Conservation (phyloP, 2,329 filamentous ascomycete species). For the Mollisiaceae sp. region DNA sequence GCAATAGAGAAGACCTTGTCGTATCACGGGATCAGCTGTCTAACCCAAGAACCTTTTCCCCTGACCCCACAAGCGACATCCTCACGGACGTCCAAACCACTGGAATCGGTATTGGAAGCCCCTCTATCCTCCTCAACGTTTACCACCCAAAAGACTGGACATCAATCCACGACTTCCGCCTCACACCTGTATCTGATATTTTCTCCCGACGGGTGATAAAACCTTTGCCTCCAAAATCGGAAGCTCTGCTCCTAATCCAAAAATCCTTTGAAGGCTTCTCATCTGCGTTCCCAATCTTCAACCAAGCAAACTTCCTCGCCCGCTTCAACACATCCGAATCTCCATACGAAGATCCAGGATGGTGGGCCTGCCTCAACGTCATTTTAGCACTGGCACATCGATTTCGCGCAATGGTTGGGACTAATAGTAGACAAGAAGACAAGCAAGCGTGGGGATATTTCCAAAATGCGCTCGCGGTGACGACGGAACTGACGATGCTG, state of each 20-base stretch:
- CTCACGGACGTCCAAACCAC: not conserved
- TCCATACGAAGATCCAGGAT: conserved; percentile 27
- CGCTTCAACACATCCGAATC: conserved; percentile 21
- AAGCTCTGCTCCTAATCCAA: conserved; percentile 26
- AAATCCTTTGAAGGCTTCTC: conserved; percentile 28
- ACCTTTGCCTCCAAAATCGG: conserved; percentile 21
- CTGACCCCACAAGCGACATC: not conserved
- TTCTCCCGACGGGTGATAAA: conserved; percentile 25
- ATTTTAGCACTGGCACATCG: conserved; percentile 34
- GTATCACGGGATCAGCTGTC: not conserved
- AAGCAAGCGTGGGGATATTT: conserved; percentile 31
- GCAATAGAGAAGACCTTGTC: not conserved
- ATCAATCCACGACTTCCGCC: not conserved
- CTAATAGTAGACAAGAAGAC: conserved; percentile 18
- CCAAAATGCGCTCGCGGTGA: conserved; percentile 29
- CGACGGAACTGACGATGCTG: conserved; percentile 26
- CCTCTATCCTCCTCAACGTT: not conserved
- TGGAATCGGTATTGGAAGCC: not conserved
- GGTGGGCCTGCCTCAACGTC: conserved; percentile 39
- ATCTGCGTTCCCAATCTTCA: conserved; percentile 32
- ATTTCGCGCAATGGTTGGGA: conserved; percentile 17
- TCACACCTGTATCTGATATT: conserved; percentile 4
- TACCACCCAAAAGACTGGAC: conserved; percentile 15
- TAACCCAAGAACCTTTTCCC: not conserved
- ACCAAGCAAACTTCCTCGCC: conserved; percentile 25